Base-by-base conservation (phyloP, 352 stramenopile genomes). In the Phytopythium cucurbitacearum region DNA sequence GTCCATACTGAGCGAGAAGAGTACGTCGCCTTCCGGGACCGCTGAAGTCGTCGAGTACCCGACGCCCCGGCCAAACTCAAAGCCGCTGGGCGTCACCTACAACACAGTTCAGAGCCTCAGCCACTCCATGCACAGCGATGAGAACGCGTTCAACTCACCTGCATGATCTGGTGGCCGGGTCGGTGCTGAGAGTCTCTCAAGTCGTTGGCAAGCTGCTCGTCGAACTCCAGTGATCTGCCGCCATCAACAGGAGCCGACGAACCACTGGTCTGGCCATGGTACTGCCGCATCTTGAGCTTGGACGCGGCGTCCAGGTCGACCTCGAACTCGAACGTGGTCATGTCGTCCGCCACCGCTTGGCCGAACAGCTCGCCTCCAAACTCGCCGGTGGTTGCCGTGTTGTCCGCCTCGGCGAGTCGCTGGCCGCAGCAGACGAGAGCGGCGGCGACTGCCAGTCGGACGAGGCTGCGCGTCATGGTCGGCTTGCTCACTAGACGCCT, bases 61-160 rank as follows among this genome's bases (percentile, higher is more conserved):
- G 5, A 60, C 51, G 2, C 72, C 72, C 16, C 72, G 72, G 13
- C 72, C 72, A 52, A 76, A 83, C 38, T 80, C 73, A 57, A 76
- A 78, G 33, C 58, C 54, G 46, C 59, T 42, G 1, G 65, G 57
- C 32, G 62, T 55, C 37, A 80, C 28, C n/a, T 39, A 16, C 35
- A 41, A 28, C 5, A 12, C 50, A 21, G 32, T 59, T 50, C 8
- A 28, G 21, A 28, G 21, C 21, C 21, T 28, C 21, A 28, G 21
- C 21, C 21, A 28, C 21, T 28, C 21, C 21, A 28, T 28, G 21
- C 21, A 28, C 21, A 28, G 21, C 21, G 21, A 28, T 28, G 21
- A 28, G 21, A 28, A 28, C 21, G 21, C 21, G 2, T 28, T 28
- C 21, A 28, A 28, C 21, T 28, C 21, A 28, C 21, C 21, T 28